Evolutionary conservation across 495 filamentous ascomycete species (phyloP).

Genomic region (Lindgomyces ingoldianus): DNA sequence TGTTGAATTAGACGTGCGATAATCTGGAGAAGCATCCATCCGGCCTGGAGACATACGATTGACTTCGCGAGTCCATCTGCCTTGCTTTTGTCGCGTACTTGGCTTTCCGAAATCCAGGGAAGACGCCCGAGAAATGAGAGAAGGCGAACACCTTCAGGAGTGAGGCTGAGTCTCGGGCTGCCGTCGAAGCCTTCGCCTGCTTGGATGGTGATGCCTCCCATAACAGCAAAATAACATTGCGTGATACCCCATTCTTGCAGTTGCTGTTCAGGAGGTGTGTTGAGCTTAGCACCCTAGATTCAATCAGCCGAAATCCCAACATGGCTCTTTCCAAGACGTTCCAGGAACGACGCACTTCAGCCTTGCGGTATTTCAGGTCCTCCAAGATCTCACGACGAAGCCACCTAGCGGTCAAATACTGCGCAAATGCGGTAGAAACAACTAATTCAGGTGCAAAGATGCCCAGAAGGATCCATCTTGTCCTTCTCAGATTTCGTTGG

Average conservation of each 20-base stretch:
- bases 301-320: background rate
- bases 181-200: conserved; percentile 14
- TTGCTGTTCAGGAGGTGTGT: conserved; percentile 3
- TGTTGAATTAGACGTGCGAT: conserved; percentile 9
- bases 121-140: conserved; percentile 22
- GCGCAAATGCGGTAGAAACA: conserved; percentile 23
- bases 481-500: conserved; percentile 16
- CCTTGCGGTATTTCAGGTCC: conserved; percentile 16
- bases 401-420: conserved; percentile 20
- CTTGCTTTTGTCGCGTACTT: conserved; percentile 23
- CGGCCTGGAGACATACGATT: conserved; percentile 24
- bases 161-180: conserved; percentile 12
- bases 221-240: conserved; percentile 23
- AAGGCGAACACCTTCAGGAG: conserved; percentile 22
- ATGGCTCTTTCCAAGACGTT: background rate
- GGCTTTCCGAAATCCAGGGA: conserved; percentile 6
- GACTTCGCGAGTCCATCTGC: conserved; percentile 22
- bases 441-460: conserved; percentile 30
- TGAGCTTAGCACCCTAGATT: background rate
- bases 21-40: conserved; percentile 26
- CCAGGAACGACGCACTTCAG: background rate
- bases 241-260: conserved; percentile 19
- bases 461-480: conserved; percentile 18
- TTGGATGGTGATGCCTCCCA: conserved; percentile 21
- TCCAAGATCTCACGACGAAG: conserved; percentile 17